Conservation (phyloP, 129 eudicot species). For the Centaurea solstitialis region DNA sequence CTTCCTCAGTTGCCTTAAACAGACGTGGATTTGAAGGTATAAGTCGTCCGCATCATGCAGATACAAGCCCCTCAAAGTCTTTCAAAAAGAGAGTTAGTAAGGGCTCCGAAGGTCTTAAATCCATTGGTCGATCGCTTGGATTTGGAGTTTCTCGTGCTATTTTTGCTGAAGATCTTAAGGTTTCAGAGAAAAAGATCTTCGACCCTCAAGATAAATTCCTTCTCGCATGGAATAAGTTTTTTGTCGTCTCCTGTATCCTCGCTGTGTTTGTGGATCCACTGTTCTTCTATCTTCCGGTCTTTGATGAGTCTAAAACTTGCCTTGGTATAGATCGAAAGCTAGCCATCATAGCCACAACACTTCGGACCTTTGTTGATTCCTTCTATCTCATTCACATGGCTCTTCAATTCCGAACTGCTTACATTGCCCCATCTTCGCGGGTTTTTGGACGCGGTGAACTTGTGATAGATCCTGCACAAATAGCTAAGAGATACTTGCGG, state of each 20-base stretch:
- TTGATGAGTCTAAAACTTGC: conserved; percentile 43
- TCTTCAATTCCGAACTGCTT: conserved; percentile 88
- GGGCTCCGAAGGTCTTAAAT: conserved; percentile 73
- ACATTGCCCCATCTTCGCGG: conserved; percentile 89
- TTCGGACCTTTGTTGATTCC: conserved; percentile 70
- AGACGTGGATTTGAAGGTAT: conserved; percentile 58
- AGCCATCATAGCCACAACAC: conserved; percentile 65
- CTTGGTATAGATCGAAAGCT: conserved; percentile 64
- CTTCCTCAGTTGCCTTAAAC: conserved; percentile 42
- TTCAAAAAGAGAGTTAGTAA: conserved; percentile 58
- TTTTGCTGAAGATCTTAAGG: conserved; percentile 87
- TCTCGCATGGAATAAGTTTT: conserved; percentile 65
- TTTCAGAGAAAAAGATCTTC: conserved; percentile 76
- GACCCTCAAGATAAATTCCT: conserved; percentile 93
- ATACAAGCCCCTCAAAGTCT: conserved; percentile 48
- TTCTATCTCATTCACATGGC: conserved; percentile 87
- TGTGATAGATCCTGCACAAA: conserved; percentile 79
- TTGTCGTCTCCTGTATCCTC: conserved; percentile 71
- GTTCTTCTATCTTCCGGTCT: conserved; percentile 81
- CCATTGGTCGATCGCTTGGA: conserved; percentile 69
- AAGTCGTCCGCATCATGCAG: conserved; percentile 32
- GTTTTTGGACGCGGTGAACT: conserved; percentile 97
- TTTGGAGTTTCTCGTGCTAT: conserved; percentile 74
- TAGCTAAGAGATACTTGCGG: conserved; percentile 75
- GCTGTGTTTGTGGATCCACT: conserved; percentile 84